phyloP scores from a whole-genome alignment of 75 land plant species.

The Cunninghamia lanceolata region DNA sequence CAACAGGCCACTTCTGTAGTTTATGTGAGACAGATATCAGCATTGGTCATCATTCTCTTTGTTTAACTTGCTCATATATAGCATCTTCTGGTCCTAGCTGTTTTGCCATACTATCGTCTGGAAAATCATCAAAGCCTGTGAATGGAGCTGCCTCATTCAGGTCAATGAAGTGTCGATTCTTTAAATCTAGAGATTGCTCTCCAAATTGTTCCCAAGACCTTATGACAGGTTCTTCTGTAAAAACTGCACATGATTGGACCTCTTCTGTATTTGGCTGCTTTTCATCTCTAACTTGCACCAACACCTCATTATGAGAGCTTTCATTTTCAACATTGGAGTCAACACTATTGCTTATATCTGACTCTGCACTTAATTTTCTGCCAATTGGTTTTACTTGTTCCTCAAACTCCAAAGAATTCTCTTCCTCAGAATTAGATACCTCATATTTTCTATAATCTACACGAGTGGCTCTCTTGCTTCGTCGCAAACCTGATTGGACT shows the following conservation, averaged over 20 bases:
- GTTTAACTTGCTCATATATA: not conserved
- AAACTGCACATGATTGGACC: not conserved
- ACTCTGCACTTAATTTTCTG: slow-evolving; percentile 19
- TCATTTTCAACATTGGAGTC: slow-evolving; percentile 34
- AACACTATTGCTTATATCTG: slow-evolving; percentile 38
- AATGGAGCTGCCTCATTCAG: slow-evolving; percentile 82
- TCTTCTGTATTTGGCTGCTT: slow-evolving; percentile 14
- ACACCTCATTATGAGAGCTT: slow-evolving; percentile 27
- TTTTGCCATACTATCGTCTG: slow-evolving; percentile 10
- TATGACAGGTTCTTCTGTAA: slow-evolving; percentile 1
- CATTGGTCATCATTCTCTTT: not conserved
- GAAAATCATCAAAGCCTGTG: slow-evolving; percentile 61
- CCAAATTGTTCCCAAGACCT: slow-evolving; percentile 15
- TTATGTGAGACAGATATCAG: not conserved
- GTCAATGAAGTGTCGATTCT: slow-evolving; percentile 36
- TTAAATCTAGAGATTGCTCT: slow-evolving; percentile 27
- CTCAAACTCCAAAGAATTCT: slow-evolving; percentile 17
- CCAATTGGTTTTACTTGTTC: slow-evolving; percentile 30
- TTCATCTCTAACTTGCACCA: slow-evolving; percentile 23
- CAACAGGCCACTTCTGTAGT: not conserved
- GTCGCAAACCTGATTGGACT: slow-evolving; percentile 62
- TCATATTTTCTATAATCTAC: slow-evolving; percentile 70
- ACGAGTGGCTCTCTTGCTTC: slow-evolving; percentile 73
- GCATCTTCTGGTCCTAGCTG: not conserved
- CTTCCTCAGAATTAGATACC: slow-evolving; percentile 63